Evolutionary conservation across 352 stramenopile species (phyloP).

Genomic region (Sclerospora graminicola): DNA sequence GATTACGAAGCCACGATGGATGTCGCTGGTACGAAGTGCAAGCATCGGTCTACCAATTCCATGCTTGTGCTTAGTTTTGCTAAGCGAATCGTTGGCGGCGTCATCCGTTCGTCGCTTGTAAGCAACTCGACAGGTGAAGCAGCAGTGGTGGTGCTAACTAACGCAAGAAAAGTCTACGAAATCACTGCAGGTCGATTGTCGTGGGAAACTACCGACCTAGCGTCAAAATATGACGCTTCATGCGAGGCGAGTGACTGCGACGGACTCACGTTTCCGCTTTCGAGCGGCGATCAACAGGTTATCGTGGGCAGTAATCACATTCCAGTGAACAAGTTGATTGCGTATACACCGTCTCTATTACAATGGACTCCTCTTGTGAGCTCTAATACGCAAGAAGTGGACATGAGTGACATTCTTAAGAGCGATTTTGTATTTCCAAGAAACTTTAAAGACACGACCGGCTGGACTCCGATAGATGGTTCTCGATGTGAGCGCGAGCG

Average conservation of each 20-base stretch:
- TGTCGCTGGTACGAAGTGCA: conserved; percentile 12
- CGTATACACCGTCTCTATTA: conserved; percentile 19
- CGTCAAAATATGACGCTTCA: conserved; percentile 19
- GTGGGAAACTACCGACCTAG: conserved; percentile 28
- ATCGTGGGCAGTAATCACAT: conserved; percentile 23
- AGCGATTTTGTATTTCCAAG: conserved; percentile 42
- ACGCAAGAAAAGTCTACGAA: conserved; percentile 33
- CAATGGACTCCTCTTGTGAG: conserved; percentile 29
- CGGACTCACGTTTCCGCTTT: conserved; percentile 20
- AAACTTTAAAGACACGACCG: conserved; percentile 26
- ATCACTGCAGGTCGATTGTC: conserved; percentile 34
- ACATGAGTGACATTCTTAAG: conserved; percentile 36
- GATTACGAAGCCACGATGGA: conserved; percentile 27
- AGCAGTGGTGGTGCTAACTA: conserved; percentile 24
- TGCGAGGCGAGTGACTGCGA: conserved; percentile 21
- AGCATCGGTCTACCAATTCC: conserved; percentile 18
- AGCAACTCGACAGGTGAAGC: conserved; percentile 4
- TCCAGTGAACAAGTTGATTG: conserved; percentile 18
- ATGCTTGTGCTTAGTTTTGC: conserved; percentile 50
- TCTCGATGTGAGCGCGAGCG: conserved; percentile 36
- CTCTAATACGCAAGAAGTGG: conserved; percentile 43
- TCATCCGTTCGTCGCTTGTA: conserved; percentile 20
- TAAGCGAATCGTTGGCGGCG: conserved; percentile 33
- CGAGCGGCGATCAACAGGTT: conserved; percentile 8
- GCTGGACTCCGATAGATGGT: conserved; percentile 23